Evolutionary conservation across 345 rosid species (phyloP).

Genomic region (Pistacia vera): DNA sequence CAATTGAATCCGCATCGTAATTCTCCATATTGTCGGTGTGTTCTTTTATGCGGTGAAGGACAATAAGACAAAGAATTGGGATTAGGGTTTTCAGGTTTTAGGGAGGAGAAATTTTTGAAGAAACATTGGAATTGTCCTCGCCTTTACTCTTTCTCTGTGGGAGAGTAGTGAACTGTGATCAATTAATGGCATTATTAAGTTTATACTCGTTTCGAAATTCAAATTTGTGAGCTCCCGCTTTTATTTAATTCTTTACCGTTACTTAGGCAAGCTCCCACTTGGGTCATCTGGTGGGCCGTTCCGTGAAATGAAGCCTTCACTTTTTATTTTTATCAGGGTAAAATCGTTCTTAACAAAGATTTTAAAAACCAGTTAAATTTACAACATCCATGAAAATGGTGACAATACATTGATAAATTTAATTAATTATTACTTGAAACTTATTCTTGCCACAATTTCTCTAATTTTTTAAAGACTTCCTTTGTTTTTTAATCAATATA

Average conservation of each 20-base stretch:
- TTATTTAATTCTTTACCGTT: conserved; percentile 1
- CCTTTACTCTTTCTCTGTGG: background rate
- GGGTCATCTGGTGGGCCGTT: conserved; percentile 3
- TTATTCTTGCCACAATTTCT: too few relatives aligned
- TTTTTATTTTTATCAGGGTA: too few relatives aligned
- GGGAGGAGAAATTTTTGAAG: background rate
- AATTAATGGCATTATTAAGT: background rate
- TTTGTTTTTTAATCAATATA: too few relatives aligned
- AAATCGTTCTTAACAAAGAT: too few relatives aligned
- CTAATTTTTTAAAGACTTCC: too few relatives aligned
- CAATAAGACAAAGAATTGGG: background rate
- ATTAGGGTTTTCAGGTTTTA: background rate
- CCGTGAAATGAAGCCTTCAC: too few relatives aligned
- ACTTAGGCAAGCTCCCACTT: conserved; percentile 6
- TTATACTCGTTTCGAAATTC: conserved; percentile 23
- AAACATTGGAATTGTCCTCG: background rate
- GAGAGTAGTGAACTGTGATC: too few relatives aligned
- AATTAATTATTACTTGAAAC: too few relatives aligned
- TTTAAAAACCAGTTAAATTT: too few relatives aligned
- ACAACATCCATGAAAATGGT: too few relatives aligned
- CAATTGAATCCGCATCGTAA: conserved; percentile 17
- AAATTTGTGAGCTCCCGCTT: conserved; percentile 14
- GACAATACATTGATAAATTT: too few relatives aligned
- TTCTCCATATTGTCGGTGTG: background rate
- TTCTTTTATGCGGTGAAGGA: background rate